Evolutionary conservation across 2,329 filamentous ascomycete species (phyloP).

Genomic region (Botrytis fragariae): DNA sequence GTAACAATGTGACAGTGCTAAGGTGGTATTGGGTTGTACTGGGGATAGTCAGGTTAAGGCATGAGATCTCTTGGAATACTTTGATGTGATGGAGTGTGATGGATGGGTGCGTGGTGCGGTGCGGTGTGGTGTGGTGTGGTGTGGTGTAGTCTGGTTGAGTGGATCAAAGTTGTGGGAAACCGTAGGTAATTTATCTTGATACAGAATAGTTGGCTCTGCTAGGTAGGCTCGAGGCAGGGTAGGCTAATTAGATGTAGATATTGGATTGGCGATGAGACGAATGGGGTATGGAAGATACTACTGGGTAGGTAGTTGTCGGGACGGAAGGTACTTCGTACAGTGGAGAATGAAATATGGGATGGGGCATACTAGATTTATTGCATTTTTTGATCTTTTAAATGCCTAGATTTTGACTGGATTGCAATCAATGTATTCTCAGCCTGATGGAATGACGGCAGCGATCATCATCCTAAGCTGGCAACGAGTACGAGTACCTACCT

Average conservation of each 20-base stretch:
- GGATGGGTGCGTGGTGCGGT: neutral
- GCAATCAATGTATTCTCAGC: neutral
- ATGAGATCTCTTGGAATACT: neutral
- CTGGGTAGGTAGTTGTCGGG: neutral
- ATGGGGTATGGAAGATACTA: neutral
- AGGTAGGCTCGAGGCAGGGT: too few species aligned
- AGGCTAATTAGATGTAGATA: neutral
- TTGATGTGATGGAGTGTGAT: neutral
- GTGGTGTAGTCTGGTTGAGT: neutral
- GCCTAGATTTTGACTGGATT: neutral
- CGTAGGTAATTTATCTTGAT: neutral
- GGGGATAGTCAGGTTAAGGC: neutral
- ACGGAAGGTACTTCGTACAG: neutral
- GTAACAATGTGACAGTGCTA: neutral
- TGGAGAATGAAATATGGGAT: neutral
- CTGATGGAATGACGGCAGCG: neutral
- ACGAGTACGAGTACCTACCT: neutral
- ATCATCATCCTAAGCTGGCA: neutral
- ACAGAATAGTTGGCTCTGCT: neutral
- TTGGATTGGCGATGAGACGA: neutral
- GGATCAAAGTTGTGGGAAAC: neutral
- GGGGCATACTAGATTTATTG: neutral
- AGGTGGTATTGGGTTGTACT: neutral
- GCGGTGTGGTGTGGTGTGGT: too few species aligned
- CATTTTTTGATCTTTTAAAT: neutral